These are phyloP conservation scores for Penicillium sp. DNA, from an alignment of 2,329 filamentous ascomycete species.

Conservation along the genomic window DNA sequence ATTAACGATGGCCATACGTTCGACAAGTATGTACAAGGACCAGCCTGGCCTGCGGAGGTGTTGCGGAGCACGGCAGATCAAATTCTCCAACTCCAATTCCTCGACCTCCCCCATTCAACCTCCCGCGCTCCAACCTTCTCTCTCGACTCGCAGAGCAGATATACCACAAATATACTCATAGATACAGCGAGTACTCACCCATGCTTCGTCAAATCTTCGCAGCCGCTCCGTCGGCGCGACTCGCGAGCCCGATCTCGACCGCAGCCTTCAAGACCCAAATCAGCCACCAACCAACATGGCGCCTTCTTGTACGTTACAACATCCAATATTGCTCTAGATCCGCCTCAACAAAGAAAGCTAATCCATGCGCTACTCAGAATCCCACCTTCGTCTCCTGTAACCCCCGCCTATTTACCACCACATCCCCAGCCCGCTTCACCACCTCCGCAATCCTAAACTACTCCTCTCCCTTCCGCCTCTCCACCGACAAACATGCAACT, in stretches of 20 bases:
- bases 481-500: constrained; percentile 20
- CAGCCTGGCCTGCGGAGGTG: neutral
- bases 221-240: constrained; percentile 14
- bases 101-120: neutral
- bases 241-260: constrained; percentile 4
- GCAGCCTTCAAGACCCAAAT: constrained; percentile 11
- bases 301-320: constrained; percentile 12
- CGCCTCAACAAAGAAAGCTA: neutral
- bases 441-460: constrained; percentile 10
- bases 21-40: neutral
- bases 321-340: neutral
- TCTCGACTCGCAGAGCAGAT: neutral
- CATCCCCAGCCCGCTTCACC: constrained; percentile 14
- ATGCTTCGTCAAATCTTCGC: constrained; percentile 20
- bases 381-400: neutral
- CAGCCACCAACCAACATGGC: constrained; percentile 16
- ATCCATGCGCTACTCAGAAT: neutral
- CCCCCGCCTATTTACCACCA: constrained; percentile 15
- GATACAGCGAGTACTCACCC: neutral
- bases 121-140: neutral
- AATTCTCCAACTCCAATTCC: constrained; percentile 5
- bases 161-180: neutral
- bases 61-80: constrained; percentile 14
- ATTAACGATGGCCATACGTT: neutral
- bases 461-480: constrained; percentile 23